A percentile compares a stretch with the other conserved stretches of the same genome.
phyloP scores from a whole-genome alignment of 495 filamentous ascomycete genomes.

The Annulohypoxylon nitens region DNA sequence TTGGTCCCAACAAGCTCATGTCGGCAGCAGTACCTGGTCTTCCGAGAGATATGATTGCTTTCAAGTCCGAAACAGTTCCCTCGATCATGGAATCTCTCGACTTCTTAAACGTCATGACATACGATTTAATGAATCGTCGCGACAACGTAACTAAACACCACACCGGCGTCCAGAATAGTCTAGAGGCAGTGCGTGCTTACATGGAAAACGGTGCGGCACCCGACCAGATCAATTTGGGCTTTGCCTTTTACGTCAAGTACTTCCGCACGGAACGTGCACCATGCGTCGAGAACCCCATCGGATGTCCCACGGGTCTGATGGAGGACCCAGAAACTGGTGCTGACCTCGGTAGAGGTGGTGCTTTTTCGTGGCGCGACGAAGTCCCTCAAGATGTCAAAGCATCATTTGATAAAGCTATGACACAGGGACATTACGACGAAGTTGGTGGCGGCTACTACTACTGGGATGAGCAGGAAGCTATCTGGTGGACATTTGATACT shows the following conservation, averaged over 20 bases:
- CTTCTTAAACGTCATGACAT: constrained; percentile 84
- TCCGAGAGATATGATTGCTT: constrained; percentile 78
- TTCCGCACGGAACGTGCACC: constrained; percentile 70
- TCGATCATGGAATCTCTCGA: constrained; percentile 74
- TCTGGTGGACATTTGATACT: constrained; percentile 86
- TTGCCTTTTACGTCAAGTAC: constrained; percentile 82
- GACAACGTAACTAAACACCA: constrained; percentile 77
- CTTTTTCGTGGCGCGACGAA: constrained; percentile 71
- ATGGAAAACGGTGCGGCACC: constrained; percentile 67
- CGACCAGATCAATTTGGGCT: constrained; percentile 75
- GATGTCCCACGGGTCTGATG: constrained; percentile 71
- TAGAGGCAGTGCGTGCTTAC: constrained; percentile 71
- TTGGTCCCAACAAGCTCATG: constrained; percentile 72
- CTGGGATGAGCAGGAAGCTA: constrained; percentile 68
- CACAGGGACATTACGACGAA: constrained; percentile 69
- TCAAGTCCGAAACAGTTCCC: constrained; percentile 72
- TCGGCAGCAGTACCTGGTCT: constrained; percentile 80
- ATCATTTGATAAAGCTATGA: constrained; percentile 65
- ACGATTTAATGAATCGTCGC: constrained; percentile 83
- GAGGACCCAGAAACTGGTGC: constrained; percentile 74
- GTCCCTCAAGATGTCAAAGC: constrained; percentile 60
- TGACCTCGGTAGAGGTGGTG: constrained; percentile 73
- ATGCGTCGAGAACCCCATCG: constrained; percentile 66
- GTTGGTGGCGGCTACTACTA: constrained; percentile 75
- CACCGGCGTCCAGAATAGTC: constrained; percentile 68